phyloP scores from a whole-genome alignment of 75 land plant genomes.

The Gnetum montanum region DNA sequence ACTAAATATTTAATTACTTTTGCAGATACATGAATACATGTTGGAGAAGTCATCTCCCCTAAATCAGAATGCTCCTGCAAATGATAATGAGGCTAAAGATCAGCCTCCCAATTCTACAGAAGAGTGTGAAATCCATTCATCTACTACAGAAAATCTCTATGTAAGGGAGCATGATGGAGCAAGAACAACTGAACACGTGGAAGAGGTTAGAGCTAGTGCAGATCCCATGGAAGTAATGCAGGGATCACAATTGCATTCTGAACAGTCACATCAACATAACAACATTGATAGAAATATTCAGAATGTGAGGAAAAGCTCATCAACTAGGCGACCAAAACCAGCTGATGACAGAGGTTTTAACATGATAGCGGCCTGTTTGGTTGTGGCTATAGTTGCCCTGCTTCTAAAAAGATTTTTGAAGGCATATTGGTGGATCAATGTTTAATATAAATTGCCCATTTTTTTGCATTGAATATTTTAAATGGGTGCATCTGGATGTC shows the following conservation, averaged over 20 bases:
- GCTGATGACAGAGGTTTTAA: slow-evolving; percentile 43
- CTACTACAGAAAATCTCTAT: slow-evolving; percentile 7
- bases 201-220: slow-evolving; percentile 14
- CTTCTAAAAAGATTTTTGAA: slow-evolving; percentile 42
- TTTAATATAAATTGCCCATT: too few relatives aligned
- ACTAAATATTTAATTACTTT: too few relatives aligned
- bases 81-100: slow-evolving; percentile 1
- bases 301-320: slow-evolving; percentile 4
- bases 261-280: background rate
- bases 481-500: too few relatives aligned
- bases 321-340: slow-evolving; percentile 18
- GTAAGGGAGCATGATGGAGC: slow-evolving; percentile 14
- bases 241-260: slow-evolving; percentile 4
- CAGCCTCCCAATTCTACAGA: too few relatives aligned
- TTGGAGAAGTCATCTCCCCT: slow-evolving; percentile 55
- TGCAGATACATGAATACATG: slow-evolving; percentile 71
- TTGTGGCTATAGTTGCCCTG: slow-evolving; percentile 48
- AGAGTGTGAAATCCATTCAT: too few relatives aligned
- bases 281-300: slow-evolving; percentile 3
- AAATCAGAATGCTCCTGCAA: slow-evolving; percentile 25
- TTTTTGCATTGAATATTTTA: too few relatives aligned
- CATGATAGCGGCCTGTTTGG: slow-evolving; percentile 41
- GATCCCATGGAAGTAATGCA: slow-evolving; percentile 9
- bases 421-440: slow-evolving; percentile 16
- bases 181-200: slow-evolving; percentile 16